Evolutionary conservation across 768 basidiomycete genomes (phyloP), one percentile per base, ranked within the genome.

Genomic region (Suillus americanus): DNA sequence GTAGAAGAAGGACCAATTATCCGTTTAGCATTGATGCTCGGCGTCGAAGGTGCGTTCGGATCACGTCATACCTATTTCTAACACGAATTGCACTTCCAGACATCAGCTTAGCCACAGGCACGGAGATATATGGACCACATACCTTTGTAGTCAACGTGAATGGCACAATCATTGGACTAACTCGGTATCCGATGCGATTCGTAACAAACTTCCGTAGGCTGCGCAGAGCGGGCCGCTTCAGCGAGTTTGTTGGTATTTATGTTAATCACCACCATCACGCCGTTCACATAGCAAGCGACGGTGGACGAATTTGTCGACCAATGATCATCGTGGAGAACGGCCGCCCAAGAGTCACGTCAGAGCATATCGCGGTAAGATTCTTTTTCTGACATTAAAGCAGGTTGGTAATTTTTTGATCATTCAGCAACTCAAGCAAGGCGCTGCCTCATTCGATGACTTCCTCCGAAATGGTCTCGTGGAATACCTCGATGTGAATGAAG

Each of bases 401-500:
- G 40, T 3, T 18, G 60, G 68, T 71, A 63, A 62, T 61, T 37
- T 7, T 59, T 64, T 12, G 46, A 61, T 61, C 55, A 51, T 23
- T 1, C 71, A 96, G 91, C 83, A 89, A 74, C 84, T 99, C 62
- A 96, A 96, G 75, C 85, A 86, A 69, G 90, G 88, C 40, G 78
- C 79, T 57, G 83, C 92, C 50, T 87, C 87, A 5, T 99, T 99
- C 73, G 97, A 99, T 75, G 95, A 96, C 75, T 99, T 99, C 79
- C 82, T 99, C 25, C 84, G 85, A 54, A 88, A 89, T 67, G 97
- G 97, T 37, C 85, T 99, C 16, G 94, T 99, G 65, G 97, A 99
- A 75, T 99, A 99, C 73, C 88, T 98, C 46, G 97, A 99, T 74
- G 96, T 98, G 62, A 99, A 99, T 75, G 97, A 99, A 78, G 97